A percentile compares a stretch with the other conserved stretches of the same genome.
Conservation (phyloP, 2,329 filamentous ascomycete genomes). For the Paracorniculantispora psalliotae region DNA sequence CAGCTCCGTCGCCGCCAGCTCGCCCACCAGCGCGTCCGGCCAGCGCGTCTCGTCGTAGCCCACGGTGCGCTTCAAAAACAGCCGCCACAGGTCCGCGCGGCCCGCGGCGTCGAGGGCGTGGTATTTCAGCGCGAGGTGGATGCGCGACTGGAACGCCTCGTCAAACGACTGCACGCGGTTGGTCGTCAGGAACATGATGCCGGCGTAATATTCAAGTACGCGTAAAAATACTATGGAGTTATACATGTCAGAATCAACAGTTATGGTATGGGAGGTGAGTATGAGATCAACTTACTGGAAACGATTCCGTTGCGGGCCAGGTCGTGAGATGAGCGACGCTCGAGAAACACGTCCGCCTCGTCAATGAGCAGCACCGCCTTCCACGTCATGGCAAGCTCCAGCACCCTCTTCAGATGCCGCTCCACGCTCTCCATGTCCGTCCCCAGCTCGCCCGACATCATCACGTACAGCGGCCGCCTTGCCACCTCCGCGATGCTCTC, state of each 20-base stretch:
- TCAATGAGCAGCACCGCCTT: slow-evolving; percentile 22
- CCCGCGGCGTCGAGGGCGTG: slow-evolving; percentile 20
- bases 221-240: slow-evolving; percentile 27
- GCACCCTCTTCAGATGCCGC: slow-evolving; percentile 17
- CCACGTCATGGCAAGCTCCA: slow-evolving; percentile 23
- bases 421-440: slow-evolving; percentile 20
- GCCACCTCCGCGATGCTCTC: slow-evolving; percentile 20
- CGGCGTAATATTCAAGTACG: slow-evolving; percentile 30
- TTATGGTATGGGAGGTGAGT: too few species aligned
- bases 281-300: slow-evolving; percentile 16
- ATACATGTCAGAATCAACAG: neutral
- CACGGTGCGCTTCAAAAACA: slow-evolving; percentile 19
- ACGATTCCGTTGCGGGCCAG: slow-evolving; percentile 23
- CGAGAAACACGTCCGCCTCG: slow-evolving; percentile 26
- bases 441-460: slow-evolving; percentile 25
- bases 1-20: slow-evolving; percentile 31
- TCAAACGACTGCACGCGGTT: slow-evolving; percentile 31
- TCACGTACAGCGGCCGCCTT: slow-evolving; percentile 21
- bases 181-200: slow-evolving; percentile 32
- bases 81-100: slow-evolving; percentile 27
- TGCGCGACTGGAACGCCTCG: slow-evolving; percentile 32
- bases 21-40: slow-evolving; percentile 17
- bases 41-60: slow-evolving; percentile 19
- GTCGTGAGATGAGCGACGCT: slow-evolving; percentile 19
- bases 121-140: slow-evolving; percentile 30